Percentiles rank a stretch among this genome's conserved stretches.
Conservation (phyloP, 495 filamentous ascomycete genomes). For the Neurospora intermedia region DNA sequence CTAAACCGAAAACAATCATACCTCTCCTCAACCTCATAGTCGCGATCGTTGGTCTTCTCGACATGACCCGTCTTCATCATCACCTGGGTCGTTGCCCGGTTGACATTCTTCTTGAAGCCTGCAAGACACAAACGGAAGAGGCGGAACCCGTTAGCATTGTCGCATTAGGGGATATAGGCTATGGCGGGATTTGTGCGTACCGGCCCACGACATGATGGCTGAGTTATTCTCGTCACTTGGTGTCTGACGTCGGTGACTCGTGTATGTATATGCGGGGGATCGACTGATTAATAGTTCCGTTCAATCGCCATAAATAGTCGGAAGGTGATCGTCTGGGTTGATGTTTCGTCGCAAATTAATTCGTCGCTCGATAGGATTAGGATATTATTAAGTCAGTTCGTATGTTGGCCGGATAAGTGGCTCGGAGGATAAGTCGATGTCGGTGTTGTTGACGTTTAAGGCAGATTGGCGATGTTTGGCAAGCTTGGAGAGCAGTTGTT, state of each 20-base stretch:
- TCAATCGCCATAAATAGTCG: background rate
- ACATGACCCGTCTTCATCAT: constrained; percentile 99
- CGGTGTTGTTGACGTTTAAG: background rate
- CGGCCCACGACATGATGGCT: constrained; percentile 51
- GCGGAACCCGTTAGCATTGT: background rate
- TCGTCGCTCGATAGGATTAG: background rate
- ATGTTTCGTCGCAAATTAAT: background rate
- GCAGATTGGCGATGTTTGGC: background rate
- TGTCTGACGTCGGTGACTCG: background rate
- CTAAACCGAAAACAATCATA: constrained; percentile 22
- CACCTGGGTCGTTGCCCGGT: constrained; percentile 96
- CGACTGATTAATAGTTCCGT: background rate
- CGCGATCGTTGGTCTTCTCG: constrained; percentile 93
- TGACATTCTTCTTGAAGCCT: constrained; percentile 99
- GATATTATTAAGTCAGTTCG: background rate
- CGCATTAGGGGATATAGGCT: background rate
- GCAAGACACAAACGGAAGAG: constrained; percentile 6
- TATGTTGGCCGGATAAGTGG: background rate
- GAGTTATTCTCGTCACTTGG: constrained; percentile 2
- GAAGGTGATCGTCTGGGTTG: background rate
- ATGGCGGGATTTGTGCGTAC: constrained; percentile 27
- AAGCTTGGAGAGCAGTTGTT: background rate
- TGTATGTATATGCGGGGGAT: background rate
- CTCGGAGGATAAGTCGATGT: background rate
- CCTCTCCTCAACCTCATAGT: constrained; percentile 97